Evolutionary conservation across 768 basidiomycete species (phyloP).

Genomic region (Panus rudis): DNA sequence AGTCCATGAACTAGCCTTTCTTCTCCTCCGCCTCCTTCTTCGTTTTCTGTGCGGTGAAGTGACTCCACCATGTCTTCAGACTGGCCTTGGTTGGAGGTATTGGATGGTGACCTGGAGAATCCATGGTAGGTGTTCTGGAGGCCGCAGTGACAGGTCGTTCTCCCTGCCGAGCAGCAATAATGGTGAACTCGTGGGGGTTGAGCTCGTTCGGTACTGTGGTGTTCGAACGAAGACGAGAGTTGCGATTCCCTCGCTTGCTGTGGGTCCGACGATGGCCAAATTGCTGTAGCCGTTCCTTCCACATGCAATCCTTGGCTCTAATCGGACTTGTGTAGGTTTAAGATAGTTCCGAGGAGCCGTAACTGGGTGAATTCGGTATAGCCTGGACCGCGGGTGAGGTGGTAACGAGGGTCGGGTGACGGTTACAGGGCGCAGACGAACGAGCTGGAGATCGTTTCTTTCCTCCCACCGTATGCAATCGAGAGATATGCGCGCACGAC

Average conservation of each 20-base stretch:
- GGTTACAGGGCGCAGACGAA: too few relatives aligned
- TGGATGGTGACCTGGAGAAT: slow-evolving; percentile 6
- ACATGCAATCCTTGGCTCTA: slow-evolving; percentile 14
- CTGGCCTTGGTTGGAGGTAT: slow-evolving; percentile 18
- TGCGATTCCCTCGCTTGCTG: slow-evolving; percentile 8
- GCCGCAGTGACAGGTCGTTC: not conserved
- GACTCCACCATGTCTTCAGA: slow-evolving; percentile 79
- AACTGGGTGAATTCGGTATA: too few relatives aligned
- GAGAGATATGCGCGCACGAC: too few relatives aligned
- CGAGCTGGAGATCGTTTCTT: too few relatives aligned
- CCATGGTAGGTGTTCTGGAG: slow-evolving; percentile 8
- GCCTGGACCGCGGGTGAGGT: too few relatives aligned
- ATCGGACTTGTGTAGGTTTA: too few relatives aligned
- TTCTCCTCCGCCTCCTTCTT: slow-evolving; percentile 48
- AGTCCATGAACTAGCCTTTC: slow-evolving; percentile 38
- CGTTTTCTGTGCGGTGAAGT: slow-evolving; percentile 57
- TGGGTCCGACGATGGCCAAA: slow-evolving; percentile 10
- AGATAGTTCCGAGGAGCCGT: too few relatives aligned
- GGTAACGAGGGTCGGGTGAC: too few relatives aligned
- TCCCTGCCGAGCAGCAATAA: not conserved
- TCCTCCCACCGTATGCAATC: too few relatives aligned
- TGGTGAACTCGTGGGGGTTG: slow-evolving; percentile 1
- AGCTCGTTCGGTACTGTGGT: slow-evolving; percentile 3
- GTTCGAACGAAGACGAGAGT: slow-evolving; percentile 10
- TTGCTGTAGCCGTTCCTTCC: slow-evolving; percentile 11